phyloP scores from a whole-genome alignment of 176 grass and related monocot genomes.

The Aegilops bicornis region DNA sequence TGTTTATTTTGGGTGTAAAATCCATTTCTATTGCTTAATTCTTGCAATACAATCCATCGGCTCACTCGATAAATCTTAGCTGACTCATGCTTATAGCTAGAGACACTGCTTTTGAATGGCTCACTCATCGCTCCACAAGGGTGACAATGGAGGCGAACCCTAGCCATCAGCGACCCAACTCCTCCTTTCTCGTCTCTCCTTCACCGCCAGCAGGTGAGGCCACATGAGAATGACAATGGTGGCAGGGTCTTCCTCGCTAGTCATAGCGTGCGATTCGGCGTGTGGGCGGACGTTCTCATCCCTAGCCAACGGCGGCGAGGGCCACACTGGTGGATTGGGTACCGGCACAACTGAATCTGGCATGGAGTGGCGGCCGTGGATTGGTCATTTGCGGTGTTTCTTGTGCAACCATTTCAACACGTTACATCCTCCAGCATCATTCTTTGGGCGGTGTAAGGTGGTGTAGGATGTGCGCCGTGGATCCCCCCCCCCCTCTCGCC shows the following conservation, averaged over 20 bases:
- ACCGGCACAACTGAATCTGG: not conserved
- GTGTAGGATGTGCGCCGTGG: no score
- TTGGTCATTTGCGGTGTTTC: not conserved
- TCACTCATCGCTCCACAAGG: not conserved
- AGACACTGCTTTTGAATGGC: not conserved
- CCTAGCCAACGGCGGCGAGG: not conserved
- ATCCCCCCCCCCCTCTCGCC: no score
- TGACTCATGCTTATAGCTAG: not conserved
- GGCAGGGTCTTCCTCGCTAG: not conserved
- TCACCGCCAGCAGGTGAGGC: not conserved
- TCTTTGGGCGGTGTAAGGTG: not conserved
- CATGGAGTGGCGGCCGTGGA: no score
- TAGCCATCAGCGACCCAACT: not conserved
- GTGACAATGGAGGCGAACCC: not conserved
- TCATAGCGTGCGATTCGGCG: not conserved
- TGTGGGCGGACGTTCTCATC: not conserved
- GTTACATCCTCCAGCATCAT: not conserved
- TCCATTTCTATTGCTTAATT: not conserved
- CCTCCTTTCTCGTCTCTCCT: not conserved
- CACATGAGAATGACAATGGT: not conserved
- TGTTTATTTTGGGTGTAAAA: not conserved
- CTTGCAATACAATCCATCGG: not conserved
- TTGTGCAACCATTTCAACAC: not conserved
- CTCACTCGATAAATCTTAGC: not conserved
- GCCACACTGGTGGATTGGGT: not conserved